Evolutionary conservation across 23 red algal genomes (phyloP).

Genomic region (Gracilaria gracilis): DNA sequence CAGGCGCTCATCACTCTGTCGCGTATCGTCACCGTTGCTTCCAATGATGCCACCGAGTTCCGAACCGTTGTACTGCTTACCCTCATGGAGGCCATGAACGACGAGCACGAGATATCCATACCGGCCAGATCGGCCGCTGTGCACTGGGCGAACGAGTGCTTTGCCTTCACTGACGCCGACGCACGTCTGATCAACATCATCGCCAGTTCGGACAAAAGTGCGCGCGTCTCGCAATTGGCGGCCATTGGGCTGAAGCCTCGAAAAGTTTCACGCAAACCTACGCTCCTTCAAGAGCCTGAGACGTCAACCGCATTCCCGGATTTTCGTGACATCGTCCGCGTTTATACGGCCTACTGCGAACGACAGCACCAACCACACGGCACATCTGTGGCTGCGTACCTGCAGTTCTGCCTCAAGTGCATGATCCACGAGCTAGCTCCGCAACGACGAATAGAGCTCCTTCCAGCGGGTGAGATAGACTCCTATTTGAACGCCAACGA

Average conservation of each 20-base stretch:
- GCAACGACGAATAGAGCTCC: neutral
- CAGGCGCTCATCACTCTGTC: slow-evolving; percentile 67
- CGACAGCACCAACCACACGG: neutral
- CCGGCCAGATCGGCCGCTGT: slow-evolving; percentile 60
- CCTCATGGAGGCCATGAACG: slow-evolving; percentile 24
- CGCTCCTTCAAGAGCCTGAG: neutral
- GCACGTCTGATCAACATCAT: slow-evolving; percentile 66
- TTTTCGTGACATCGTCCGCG: neutral
- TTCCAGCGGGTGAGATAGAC: neutral
- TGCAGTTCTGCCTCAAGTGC: slow-evolving; percentile 18
- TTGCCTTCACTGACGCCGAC: slow-evolving; percentile 44
- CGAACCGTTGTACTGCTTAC: neutral
- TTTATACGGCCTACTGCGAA: neutral
- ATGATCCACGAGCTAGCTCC: neutral
- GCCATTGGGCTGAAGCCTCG: neutral
- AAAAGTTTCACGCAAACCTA: neutral
- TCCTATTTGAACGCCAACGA: neutral
- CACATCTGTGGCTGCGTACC: neutral
- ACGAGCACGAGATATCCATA: slow-evolving; percentile 22
- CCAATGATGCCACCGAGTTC: neutral
- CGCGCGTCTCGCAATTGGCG: slow-evolving; percentile 5
- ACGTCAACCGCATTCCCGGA: neutral
- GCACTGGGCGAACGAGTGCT: slow-evolving; percentile 77
- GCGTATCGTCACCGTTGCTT: neutral
- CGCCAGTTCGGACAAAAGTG: slow-evolving; percentile 34